Evolutionary conservation across 2,329 filamentous ascomycete genomes (phyloP), one percentile per base, ranked within the genome.

Genomic region (Chrysoporthe cubensis): DNA sequence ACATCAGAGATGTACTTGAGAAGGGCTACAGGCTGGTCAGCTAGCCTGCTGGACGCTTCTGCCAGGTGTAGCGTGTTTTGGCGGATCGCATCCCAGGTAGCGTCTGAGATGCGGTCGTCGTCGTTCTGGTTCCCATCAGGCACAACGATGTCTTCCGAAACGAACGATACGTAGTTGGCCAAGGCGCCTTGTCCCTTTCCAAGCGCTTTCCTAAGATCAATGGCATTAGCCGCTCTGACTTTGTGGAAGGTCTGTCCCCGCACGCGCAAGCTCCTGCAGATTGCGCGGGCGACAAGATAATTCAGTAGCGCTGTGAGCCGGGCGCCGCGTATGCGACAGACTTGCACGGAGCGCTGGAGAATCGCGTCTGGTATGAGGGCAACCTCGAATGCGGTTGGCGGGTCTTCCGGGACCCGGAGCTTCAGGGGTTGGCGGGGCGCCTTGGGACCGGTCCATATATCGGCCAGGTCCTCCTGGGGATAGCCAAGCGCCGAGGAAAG

Each of bases 1-100:
- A 50, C n/a, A 21, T 50, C 48, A 4, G 48, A 50, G 48, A 50
- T 50, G n/a, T 50, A 50, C 11, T 50, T 50, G 48, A 50, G 48
- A 9, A 50, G 48, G 2, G 48, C 48, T 0, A 50, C 48, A 11
- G 48, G 48, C n/a, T 50, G 48, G n/a, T 50, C 48, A 21, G 21
- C n/a, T n/a, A 50, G 48, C 48, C 48, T 50, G n/a, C 7, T 21
- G n/a, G 48, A 50, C 7, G 48, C 48, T 26, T 50, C 9, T 21
- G 48, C 48, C n/a, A 50, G 21, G 48, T 11, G n/a, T 9, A 50
- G 11, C 16, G 48, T 50, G 48, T 50, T 50, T 11, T 26, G 48
- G 21, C 48, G 48, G 21, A 50, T 50, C 9, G n/a, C 48, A 21
- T 50, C 16, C 48, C 48, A 50, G 7, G 21, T n/a, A 7, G 21